These are phyloP conservation scores for Amanita fuliginea DNA, from an alignment of 768 basidiomycete genomes.

Conservation along the genomic window DNA sequence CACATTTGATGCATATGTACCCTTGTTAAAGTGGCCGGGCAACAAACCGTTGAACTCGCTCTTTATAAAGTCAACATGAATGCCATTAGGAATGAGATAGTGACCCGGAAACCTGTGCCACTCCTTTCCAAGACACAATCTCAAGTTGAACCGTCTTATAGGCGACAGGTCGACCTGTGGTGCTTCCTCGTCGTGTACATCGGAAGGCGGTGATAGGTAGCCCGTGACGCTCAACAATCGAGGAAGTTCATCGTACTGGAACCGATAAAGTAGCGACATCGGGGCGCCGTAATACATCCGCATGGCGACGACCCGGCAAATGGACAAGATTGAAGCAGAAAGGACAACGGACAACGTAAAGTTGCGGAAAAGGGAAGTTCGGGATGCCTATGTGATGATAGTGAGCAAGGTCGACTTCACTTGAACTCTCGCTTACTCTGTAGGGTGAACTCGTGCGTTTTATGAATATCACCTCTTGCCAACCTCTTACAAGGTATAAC, in stretches of 20 bases:
- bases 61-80: conserved; percentile 83
- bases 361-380: conserved; percentile 60
- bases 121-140: conserved; percentile 84
- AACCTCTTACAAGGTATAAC: conserved; percentile 76
- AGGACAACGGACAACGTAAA: conserved; percentile 65
- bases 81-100: conserved; percentile 75
- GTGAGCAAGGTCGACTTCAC: conserved; percentile 3
- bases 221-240: conserved; percentile 66
- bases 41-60: conserved; percentile 86
- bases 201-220: conserved; percentile 35
- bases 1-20: conserved; percentile 15
- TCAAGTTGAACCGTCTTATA: conserved; percentile 59
- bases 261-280: conserved; percentile 51
- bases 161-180: conserved; percentile 56
- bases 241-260: conserved; percentile 76
- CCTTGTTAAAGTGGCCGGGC: conserved; percentile 67
- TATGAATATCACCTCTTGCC: conserved; percentile 72
- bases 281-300: conserved; percentile 91
- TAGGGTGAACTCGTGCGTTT: conserved; percentile 76
- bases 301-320: conserved; percentile 72
- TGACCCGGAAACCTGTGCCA: conserved; percentile 94
- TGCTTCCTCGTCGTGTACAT: conserved; percentile 27
- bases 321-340: conserved; percentile 56
- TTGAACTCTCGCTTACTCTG: conserved; percentile 38
- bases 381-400: conserved; percentile 51